Evolutionary conservation across 768 basidiomycete genomes (phyloP).

Genomic region (Naganishia vaughanmartiniae): DNA sequence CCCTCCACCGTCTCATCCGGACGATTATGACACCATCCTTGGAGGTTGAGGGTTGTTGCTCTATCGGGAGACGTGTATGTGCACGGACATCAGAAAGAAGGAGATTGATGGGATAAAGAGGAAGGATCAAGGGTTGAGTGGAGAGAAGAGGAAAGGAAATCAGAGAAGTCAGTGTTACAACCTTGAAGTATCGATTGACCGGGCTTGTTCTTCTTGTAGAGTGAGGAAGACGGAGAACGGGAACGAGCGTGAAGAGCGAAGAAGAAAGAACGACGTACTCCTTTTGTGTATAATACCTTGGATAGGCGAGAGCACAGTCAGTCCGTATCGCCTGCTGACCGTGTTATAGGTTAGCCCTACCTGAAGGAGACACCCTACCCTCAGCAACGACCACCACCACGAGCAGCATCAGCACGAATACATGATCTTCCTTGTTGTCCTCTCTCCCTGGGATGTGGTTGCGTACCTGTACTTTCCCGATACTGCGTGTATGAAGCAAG

Average conservation of each 20-base stretch:
- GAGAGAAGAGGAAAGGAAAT: background rate
- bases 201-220: too few species aligned
- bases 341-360: too few species aligned
- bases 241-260: too few species aligned
- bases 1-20: slow-evolving; percentile 47
- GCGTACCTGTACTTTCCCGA: slow-evolving; percentile 23
- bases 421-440: too few species aligned
- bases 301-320: too few species aligned
- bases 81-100: too few species aligned
- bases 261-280: background rate
- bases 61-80: slow-evolving; percentile 23
- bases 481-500: background rate
- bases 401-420: background rate
- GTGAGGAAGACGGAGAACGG: too few species aligned
- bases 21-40: slow-evolving; percentile 47
- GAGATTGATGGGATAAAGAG: too few species aligned
- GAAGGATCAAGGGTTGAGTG: too few species aligned
- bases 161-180: too few species aligned
- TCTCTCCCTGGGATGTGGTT: background rate
- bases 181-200: too few species aligned
- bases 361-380: slow-evolving; percentile 14
- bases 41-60: slow-evolving; percentile 40
- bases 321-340: too few species aligned
- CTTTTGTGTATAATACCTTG: slow-evolving; percentile 19
- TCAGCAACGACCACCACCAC: background rate